Conservation (phyloP, 1,284 basidiomycete genomes). For the Pascua sp. region DNA sequence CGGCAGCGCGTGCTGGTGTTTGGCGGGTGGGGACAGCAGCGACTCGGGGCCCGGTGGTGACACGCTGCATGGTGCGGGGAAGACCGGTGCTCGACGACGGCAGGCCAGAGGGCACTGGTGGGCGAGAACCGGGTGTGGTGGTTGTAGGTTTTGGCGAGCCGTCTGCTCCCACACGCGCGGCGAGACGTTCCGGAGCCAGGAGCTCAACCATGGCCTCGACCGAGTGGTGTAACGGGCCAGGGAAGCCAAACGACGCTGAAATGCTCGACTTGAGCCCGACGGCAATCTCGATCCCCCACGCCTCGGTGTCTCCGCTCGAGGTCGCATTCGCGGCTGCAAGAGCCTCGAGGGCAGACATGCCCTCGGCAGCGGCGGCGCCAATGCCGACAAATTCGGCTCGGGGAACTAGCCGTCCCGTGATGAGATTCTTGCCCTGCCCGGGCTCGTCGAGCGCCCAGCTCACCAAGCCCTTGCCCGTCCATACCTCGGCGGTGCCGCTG, state of each 20-base stretch:
- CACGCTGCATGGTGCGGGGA: too few relatives aligned
- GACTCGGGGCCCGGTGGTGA: too few relatives aligned
- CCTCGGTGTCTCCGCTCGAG: conserved; percentile 8
- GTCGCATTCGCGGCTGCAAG: conserved; percentile 20
- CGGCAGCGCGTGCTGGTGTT: too few relatives aligned
- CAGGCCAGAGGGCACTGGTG: background rate
- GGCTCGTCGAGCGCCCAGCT: conserved; percentile 42
- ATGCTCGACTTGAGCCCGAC: conserved; percentile 32
- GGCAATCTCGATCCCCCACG: conserved; percentile 44
- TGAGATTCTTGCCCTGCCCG: conserved; percentile 41
- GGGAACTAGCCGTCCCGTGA: conserved; percentile 38
- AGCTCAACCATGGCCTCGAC: conserved; percentile 6
- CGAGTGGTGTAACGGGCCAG: conserved; percentile 13
- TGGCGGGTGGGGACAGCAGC: too few relatives aligned
- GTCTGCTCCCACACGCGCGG: too few relatives aligned
- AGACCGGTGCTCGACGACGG: background rate
- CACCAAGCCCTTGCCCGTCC: conserved; percentile 45
- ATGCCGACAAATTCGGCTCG: conserved; percentile 6
- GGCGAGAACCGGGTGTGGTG: too few relatives aligned
- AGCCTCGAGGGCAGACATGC: conserved; percentile 32
- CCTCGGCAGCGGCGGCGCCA: background rate
- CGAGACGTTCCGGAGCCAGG: too few relatives aligned
- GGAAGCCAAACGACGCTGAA: background rate
- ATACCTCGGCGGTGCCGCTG: conserved; percentile 28
- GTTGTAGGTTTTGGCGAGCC: too few relatives aligned